These are phyloP conservation scores for Xylaria bambusicola DNA, from an alignment of 495 filamentous ascomycete genomes.

Conservation along the genomic window DNA sequence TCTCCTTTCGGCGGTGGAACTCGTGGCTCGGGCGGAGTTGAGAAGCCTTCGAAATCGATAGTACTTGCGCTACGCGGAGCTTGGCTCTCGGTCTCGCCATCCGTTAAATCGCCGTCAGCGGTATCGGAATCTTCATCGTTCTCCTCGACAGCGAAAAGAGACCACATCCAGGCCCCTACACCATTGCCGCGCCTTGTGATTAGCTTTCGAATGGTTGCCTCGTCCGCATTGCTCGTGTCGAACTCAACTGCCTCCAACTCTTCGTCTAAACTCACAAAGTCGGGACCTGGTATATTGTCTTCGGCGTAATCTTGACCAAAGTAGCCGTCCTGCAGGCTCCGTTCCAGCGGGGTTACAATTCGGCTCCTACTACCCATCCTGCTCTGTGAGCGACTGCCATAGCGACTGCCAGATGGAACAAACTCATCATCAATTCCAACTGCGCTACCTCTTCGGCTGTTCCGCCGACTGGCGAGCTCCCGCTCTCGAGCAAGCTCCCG, in stretches of 20 bases:
- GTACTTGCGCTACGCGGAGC: slow-evolving; percentile 36
- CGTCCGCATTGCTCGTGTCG: slow-evolving; percentile 50
- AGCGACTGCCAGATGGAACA: slow-evolving; percentile 44
- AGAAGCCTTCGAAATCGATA: slow-evolving; percentile 31
- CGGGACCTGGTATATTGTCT: slow-evolving; percentile 51
- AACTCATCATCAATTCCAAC: slow-evolving; percentile 38
- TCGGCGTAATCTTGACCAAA: slow-evolving; percentile 44
- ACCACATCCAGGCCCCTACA: slow-evolving; percentile 78
- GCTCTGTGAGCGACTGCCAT: slow-evolving; percentile 48
- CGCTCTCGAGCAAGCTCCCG: slow-evolving; percentile 44
- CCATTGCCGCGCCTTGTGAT: slow-evolving; percentile 64
- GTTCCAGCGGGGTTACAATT: slow-evolving; percentile 38
- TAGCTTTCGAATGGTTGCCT: slow-evolving; percentile 56
- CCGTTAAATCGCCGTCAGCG: slow-evolving; percentile 40
- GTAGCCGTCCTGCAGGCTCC: slow-evolving; percentile 45
- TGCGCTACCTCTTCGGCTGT: slow-evolving; percentile 38
- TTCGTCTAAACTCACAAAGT: slow-evolving; percentile 61
- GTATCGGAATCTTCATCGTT: slow-evolving; percentile 53
- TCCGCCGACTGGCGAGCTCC: slow-evolving; percentile 35
- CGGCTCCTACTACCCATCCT: slow-evolving; percentile 44
- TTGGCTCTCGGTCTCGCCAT: slow-evolving; percentile 38
- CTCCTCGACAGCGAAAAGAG: slow-evolving; percentile 70
- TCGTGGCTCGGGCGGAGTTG: slow-evolving; percentile 25
- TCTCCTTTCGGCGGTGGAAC: slow-evolving; percentile 50
- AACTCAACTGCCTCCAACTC: slow-evolving; percentile 43